These are phyloP conservation scores for Carex cristatella DNA, from an alignment of 176 grass and related monocot species.

Conservation along the genomic window DNA sequence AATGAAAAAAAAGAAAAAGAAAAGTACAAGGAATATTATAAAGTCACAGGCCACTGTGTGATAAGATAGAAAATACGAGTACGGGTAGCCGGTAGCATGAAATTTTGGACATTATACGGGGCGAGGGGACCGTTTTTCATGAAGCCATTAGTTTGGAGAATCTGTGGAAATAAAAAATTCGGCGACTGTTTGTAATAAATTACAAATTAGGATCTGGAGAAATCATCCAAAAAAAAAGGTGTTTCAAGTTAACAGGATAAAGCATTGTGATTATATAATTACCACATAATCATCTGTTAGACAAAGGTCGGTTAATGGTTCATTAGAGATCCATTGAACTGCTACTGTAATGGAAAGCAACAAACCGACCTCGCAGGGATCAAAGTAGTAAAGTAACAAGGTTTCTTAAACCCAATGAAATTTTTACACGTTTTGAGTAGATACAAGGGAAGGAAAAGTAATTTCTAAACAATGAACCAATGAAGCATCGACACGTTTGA, in stretches of 20 bases:
- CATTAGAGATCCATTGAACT: not conserved
- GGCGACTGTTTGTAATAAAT: too few species aligned
- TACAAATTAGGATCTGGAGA: too few species aligned
- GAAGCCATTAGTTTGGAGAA: too few species aligned
- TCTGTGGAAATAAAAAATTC: too few species aligned
- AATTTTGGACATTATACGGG: too few species aligned
- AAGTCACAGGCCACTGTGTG: too few species aligned
- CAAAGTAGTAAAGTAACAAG: constrained; percentile 5
- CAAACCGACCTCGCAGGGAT: constrained; percentile 20
- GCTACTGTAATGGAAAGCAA: constrained; percentile 10
- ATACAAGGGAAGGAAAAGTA: not conserved
- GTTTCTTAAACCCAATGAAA: not conserved
- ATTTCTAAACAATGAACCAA: not conserved
- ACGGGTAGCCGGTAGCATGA: too few species aligned
- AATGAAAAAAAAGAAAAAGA: too few species aligned
- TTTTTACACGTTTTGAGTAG: constrained; percentile 21
- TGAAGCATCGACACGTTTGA: not conserved
- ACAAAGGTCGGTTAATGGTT: not conserved
- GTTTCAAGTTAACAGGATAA: not conserved
- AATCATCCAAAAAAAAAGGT: not conserved
- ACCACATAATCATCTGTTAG: not conserved
- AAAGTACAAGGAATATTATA: too few species aligned
- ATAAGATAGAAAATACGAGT: too few species aligned
- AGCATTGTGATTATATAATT: not conserved
- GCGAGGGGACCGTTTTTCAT: too few species aligned